phyloP scores from a whole-genome alignment of 305 asterid genomes.

The Striga hermonthica region DNA sequence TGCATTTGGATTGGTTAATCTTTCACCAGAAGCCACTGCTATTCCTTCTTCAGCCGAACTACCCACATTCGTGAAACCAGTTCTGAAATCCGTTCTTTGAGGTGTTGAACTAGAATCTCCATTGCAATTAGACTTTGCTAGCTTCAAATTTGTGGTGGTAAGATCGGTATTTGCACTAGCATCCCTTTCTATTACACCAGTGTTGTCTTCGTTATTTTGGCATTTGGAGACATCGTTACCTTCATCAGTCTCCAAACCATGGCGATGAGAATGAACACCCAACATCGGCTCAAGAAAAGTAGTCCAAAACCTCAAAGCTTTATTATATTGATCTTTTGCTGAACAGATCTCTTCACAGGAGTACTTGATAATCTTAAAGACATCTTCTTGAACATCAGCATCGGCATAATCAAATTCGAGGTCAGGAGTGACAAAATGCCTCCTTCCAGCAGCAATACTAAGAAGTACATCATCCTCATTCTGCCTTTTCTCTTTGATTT shows the following conservation, averaged over 20 bases:
- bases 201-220: constrained; percentile 37
- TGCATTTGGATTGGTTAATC: constrained; percentile 42
- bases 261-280: constrained; percentile 60
- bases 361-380: constrained; percentile 77
- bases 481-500: constrained; percentile 76
- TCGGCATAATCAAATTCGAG: constrained; percentile 80
- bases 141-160: constrained; percentile 49
- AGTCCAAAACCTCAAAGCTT: constrained; percentile 83
- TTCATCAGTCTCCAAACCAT: constrained; percentile 48
- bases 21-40: constrained; percentile 46
- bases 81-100: constrained; percentile 39
- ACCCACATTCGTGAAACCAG: constrained; percentile 45
- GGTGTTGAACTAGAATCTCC: constrained; percentile 61
- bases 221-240: constrained; percentile 50
- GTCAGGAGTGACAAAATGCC: constrained; percentile 64
- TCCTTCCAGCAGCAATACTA: constrained; percentile 83
- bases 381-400: constrained; percentile 75
- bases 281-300: constrained; percentile 82
- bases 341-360: constrained; percentile 96
- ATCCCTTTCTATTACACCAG: constrained; percentile 53
- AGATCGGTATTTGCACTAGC: constrained; percentile 57
- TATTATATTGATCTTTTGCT: constrained; percentile 78
- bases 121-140: constrained; percentile 49
- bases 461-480: constrained; percentile 76
- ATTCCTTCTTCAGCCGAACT: constrained; percentile 45